Base-by-base conservation (phyloP, 257 asterid genomes). In the Solanum habrochaites region DNA sequence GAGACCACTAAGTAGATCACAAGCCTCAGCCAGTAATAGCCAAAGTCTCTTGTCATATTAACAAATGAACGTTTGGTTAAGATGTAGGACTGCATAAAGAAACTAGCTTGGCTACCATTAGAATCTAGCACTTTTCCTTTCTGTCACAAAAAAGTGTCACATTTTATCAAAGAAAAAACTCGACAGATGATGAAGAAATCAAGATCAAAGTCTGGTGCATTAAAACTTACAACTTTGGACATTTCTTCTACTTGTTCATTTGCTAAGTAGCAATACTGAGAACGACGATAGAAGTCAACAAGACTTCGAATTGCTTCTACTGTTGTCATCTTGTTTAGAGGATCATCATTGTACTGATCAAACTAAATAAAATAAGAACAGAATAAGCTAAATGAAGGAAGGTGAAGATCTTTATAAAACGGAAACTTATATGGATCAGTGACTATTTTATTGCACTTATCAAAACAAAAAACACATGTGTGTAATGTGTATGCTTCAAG, bases 21-120 rank as follows among this genome's bases (percentile, higher is more conserved):
- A 11, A 97, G 97, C 93, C 98, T 94, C 89, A 96, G 91, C 98
- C 99, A 97, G 94, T 97, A 97, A 78, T 97, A 97, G 8, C 99
- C 99, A 72, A 96, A 95, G 93, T 96, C 99, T 91, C 99, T 92
- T 10, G 99, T 94, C 99, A 97, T 97, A 58, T 97, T 97, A 75
- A 97, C 90, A 83, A 93, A 97, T 1, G 98, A 97, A 35, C 98
- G 96, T 82, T 93, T 92, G 23, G 99, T 97, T 85, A 97, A 90
- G 14, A 98, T 96, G 81, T 91, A 88, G 7, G 96, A 91, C 90
- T 95, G 99, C 99, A 93, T 95, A 67, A 94, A 84, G 93, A 95
- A 95, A 91, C 99, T 95, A 82, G 99, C 98, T 87, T 94, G 99
- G 72, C 98, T 97, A 69, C 99, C 99, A 40, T 98, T 98, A 60